Base-by-base conservation (phyloP, 2,329 filamentous ascomycete species). In the Hypoxylon sp. region DNA sequence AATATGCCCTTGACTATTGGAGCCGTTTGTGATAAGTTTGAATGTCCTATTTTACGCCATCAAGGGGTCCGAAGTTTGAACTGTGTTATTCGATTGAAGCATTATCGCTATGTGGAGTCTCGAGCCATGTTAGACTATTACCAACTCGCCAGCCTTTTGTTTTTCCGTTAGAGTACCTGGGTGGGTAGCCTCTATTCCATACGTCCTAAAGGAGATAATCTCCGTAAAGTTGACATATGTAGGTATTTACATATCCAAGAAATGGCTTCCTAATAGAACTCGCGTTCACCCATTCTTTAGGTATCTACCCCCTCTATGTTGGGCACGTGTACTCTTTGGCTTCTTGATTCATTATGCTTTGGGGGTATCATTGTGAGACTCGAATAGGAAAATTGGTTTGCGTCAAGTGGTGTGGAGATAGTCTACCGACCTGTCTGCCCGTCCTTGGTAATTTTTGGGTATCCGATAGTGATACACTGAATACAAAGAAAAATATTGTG, bases 291-390 rank as follows among this genome's bases (percentile, higher is more conserved):
- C 39, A 19, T 56, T 60, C 39, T 57, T 52, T 60, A 64, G 58
- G 68, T 61, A 39, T 63, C 37, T 66, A 51, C 24, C 33, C 50
- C 47, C 59, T 63, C 54, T 54, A 58, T 58, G 46, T 60, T 57
- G 57, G 65, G 54, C 31, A 46, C 35, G 56, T 67, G 42, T 64
- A 39, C 50, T 58, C 53, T 56, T 59, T 26, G 60, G 63, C 67
- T 71, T 47, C 60, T 53, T 65, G 56, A 64, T 65, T 71, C 63
- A 57, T 67, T 65, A 65, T 64, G 44, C 47, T 57, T 65, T 58
- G 24, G 66, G 67, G 69, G 69, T 71, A 71, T 71, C 69, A 69
- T 70, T 63, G 44, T 63, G 57, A 66, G 62, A 61, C 59, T 65
- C 33, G 35, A 31, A 44, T 47, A 67, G 37, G 44, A 54, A 53